phyloP scores from a whole-genome alignment of 1,139 yeast genomes.

The Nadsonia commutata region DNA sequence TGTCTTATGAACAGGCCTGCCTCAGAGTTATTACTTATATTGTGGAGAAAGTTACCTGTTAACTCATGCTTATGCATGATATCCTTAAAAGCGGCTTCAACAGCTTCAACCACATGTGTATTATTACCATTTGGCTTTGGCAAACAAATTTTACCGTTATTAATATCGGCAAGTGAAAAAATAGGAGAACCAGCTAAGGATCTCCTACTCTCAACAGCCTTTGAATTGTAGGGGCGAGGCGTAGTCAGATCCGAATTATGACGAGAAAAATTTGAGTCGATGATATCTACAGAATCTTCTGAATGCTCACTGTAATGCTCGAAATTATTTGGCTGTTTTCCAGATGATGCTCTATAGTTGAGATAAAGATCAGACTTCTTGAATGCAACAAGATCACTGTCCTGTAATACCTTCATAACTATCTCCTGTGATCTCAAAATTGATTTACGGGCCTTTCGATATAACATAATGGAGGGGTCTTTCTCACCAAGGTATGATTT shows the following conservation, averaged over 20 bases:
- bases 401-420: slow-evolving; percentile 34
- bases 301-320: neutral
- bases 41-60: slow-evolving; percentile 1
- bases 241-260: neutral
- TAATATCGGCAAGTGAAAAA: neutral
- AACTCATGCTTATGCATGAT: slow-evolving; percentile 29
- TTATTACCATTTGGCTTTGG: neutral
- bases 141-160: neutral
- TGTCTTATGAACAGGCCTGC: slow-evolving; percentile 1
- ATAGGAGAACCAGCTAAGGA: neutral
- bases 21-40: slow-evolving; percentile 1
- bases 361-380: slow-evolving; percentile 36
- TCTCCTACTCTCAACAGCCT: neutral
- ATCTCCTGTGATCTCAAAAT: slow-evolving; percentile 43
- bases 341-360: slow-evolving; percentile 30
- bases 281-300: neutral
- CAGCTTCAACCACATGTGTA: slow-evolving; percentile 27
- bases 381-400: slow-evolving; percentile 41
- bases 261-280: neutral
- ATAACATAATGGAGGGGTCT: slow-evolving; percentile 10
- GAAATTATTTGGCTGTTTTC: neutral
- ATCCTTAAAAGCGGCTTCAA: slow-evolving; percentile 55
- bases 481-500: slow-evolving; percentile 14
- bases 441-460: slow-evolving; percentile 35
- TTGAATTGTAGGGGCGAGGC: neutral